phyloP scores from a whole-genome alignment of 1,139 yeast genomes.

The Blastobotrys ciferrii region DNA sequence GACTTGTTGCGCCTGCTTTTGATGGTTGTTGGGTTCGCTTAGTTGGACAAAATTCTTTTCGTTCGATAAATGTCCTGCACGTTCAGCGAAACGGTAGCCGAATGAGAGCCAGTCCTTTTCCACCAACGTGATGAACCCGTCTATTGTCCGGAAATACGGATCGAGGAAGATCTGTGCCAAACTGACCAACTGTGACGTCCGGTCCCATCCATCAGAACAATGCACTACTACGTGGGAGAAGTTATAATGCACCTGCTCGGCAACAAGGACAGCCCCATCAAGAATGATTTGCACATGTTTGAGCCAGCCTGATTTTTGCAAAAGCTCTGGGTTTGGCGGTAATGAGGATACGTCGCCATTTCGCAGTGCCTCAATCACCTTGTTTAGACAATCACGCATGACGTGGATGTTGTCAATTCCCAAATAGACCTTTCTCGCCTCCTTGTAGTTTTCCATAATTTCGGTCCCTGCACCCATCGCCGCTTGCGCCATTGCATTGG shows the following conservation, averaged over 20 bases:
- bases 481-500: slow-evolving; percentile 95
- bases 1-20: slow-evolving; percentile 41
- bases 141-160: slow-evolving; percentile 81
- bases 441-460: slow-evolving; percentile 77
- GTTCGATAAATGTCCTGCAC: slow-evolving; percentile 65
- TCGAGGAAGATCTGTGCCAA: slow-evolving; percentile 84
- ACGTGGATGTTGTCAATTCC: slow-evolving; percentile 96
- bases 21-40: slow-evolving; percentile 25
- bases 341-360: slow-evolving; percentile 61
- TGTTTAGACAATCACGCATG: slow-evolving; percentile 78
- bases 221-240: slow-evolving; percentile 83
- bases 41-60: slow-evolving; percentile 31
- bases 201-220: slow-evolving; percentile 98
- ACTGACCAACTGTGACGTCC: slow-evolving; percentile 88
- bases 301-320: slow-evolving; percentile 77
- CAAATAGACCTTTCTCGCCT: slow-evolving; percentile 67
- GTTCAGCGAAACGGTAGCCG: slow-evolving; percentile 84
- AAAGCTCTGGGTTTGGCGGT: slow-evolving; percentile 44
- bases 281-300: slow-evolving; percentile 66
- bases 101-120: slow-evolving; percentile 96
- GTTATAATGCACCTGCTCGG: slow-evolving; percentile 76
- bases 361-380: slow-evolving; percentile 59
- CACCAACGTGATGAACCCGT: slow-evolving; percentile 79
- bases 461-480: slow-evolving; percentile 98
- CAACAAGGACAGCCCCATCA: slow-evolving; percentile 73